phyloP scores from a whole-genome alignment of 2,329 filamentous ascomycete species.

The Calonectria fujianensis region DNA sequence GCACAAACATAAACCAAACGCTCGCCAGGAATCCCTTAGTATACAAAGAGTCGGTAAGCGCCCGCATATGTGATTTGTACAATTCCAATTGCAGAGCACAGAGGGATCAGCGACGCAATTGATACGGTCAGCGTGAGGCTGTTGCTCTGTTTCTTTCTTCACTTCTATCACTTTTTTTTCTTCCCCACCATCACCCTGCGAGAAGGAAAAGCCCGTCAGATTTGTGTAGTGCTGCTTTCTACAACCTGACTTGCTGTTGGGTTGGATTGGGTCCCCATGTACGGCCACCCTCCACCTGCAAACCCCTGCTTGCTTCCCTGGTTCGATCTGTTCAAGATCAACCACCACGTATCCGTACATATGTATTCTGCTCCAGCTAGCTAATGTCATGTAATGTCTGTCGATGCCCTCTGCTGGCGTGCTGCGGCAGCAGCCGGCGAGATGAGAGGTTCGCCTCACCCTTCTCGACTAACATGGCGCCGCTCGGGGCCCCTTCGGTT shows the following conservation, averaged over 20 bases:
- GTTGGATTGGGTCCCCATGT: conserved; percentile 36
- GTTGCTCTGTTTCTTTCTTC: conserved; percentile 25
- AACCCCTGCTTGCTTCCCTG: conserved; percentile 27
- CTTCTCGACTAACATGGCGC: conserved; percentile 16
- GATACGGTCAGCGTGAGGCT: background rate
- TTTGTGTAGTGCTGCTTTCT: background rate
- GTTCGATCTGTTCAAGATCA: conserved; percentile 41
- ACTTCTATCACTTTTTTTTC: conserved; percentile 16
- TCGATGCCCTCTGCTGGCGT: background rate
- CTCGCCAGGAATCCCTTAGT: conserved; percentile 24
- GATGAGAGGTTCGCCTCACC: conserved; percentile 12
- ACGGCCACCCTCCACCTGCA: conserved; percentile 33
- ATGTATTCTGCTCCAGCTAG: conserved; percentile 22
- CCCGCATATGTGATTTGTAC: conserved; percentile 13
- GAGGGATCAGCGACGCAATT: conserved; percentile 18
- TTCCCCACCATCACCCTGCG: background rate
- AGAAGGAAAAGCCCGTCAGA: conserved; percentile 21
- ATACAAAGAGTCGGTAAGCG: conserved; percentile 37
- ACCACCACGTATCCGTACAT: conserved; percentile 36
- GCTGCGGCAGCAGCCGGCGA: background rate
- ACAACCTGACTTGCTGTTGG: conserved; percentile 25
- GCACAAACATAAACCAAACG: conserved; percentile 26
- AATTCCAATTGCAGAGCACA: conserved; percentile 10
- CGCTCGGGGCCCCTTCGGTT: conserved; percentile 16
- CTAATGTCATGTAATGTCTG: conserved; percentile 25